Evolutionary conservation across 371 early-diverging fungal species (phyloP), one percentile per base, ranked within the genome.

Genomic region (Mortierella sp.): DNA sequence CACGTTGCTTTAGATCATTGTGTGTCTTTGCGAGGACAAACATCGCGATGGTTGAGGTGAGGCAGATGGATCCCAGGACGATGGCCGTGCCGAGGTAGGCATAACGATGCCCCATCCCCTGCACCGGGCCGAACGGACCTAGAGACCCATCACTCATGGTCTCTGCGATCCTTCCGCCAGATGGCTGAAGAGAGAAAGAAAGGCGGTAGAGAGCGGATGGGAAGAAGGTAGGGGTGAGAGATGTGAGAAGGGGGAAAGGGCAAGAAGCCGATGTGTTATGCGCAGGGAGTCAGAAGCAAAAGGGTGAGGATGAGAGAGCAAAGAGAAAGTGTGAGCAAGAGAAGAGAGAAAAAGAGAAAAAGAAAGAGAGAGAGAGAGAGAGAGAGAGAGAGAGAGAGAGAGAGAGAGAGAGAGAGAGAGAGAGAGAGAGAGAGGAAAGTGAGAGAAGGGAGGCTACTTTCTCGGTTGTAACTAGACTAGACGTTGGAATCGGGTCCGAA

Each of bases 1-100:
- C 77, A 53, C 77, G 77, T 53, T 76, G 77, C 61, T 72, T 76
- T 26, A 76, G 65, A 45, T 76, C 77, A 44, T 76, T 76, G 23
- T 76, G 65, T 7, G 68, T 72, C 25, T 63, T 68, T 48, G 77
- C 63, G 50, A 76, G 77, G 65, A 57, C 55, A 45, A 76, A 76
- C 44, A 57, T 72, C 19, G 65, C 19, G 60, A 76, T 26, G 45
- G 72, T 76, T 4, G 77, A 65, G 59, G 68, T 26, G 21, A 76
- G 55, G 29, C 68, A 61, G 44, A 72, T 71, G 21, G 68, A 72
- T 37, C 77, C 77, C 57, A 76, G 47, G 53, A 72, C 53, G 43
- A 72, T 53, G 29, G 65, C 77, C 2, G 66, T 62, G 1, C 55
- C 26, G 30, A 76, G 57, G 61, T 76, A 76, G 45, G 58, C 69